phyloP scores from a whole-genome alignment of 2,329 filamentous ascomycete species.

The Ophiognomonia clavigignenti-juglandacearum region DNA sequence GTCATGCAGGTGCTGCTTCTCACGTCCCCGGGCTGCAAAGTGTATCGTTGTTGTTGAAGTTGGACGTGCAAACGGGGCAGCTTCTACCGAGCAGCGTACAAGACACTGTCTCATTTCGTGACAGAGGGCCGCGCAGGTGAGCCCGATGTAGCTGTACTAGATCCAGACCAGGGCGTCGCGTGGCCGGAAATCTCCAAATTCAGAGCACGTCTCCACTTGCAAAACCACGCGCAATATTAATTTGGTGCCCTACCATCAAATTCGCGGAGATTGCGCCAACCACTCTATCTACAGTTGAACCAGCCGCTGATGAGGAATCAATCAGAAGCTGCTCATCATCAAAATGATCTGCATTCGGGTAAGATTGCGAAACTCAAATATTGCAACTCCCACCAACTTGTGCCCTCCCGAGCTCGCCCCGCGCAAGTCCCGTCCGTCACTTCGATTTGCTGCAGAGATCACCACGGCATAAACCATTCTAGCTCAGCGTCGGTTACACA shows the following conservation, averaged over 20 bases:
- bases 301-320: too few species aligned
- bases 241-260: too few species aligned
- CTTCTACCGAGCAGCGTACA: conserved; percentile 11
- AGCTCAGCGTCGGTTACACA: too few species aligned
- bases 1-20: too few species aligned
- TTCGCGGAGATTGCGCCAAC: conserved; percentile 16
- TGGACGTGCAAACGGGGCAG: too few species aligned
- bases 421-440: too few species aligned
- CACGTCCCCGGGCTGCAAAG: too few species aligned
- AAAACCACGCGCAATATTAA: conserved; percentile 6
- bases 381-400: too few species aligned
- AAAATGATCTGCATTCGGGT: conserved; percentile 7
- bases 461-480: too few species aligned
- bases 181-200: conserved; percentile 12
- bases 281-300: conserved; percentile 5
- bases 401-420: too few species aligned
- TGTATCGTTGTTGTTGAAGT: too few species aligned
- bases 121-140: not conserved
- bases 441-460: too few species aligned
- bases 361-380: conserved; percentile 14
- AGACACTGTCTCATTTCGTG: conserved; percentile 14
- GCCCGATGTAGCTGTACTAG: not conserved
- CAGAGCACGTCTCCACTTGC: conserved; percentile 11
- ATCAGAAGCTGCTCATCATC: not conserved
- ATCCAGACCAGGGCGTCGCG: conserved; percentile 4